Evolutionary conservation across 2,329 filamentous ascomycete species (phyloP).

Genomic region (Calcarisporium arbuscula): DNA sequence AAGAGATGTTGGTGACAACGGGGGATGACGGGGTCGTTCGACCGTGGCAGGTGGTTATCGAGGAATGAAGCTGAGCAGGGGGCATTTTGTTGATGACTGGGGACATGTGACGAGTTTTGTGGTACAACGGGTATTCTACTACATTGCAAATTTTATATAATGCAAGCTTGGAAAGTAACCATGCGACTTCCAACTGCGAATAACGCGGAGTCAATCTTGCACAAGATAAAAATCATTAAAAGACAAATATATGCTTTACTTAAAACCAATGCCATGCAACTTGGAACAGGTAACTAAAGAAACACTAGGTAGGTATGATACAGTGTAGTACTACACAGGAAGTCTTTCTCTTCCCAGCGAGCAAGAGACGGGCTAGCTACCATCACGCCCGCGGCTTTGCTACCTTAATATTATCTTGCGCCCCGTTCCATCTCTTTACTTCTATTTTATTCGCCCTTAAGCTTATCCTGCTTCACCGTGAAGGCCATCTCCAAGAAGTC

Average conservation of each 20-base stretch:
- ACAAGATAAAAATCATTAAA: conserved; percentile 3
- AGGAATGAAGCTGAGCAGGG: too few species aligned
- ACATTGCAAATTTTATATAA: too few species aligned
- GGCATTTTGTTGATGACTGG: too few species aligned
- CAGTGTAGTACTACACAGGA: conserved; percentile 24
- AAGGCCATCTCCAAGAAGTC: conserved; percentile 67
- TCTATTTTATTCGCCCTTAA: conserved; percentile 54
- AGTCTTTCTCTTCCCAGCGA: conserved; percentile 15
- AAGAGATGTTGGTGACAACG: conserved; percentile 85
- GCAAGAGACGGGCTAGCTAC: too few species aligned
- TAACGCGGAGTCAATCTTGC: too few species aligned
- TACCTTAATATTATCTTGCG: background rate
- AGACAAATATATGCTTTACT: conserved; percentile 5
- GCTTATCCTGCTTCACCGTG: conserved; percentile 59
- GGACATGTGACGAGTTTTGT: too few species aligned
- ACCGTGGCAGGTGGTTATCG: conserved; percentile 61
- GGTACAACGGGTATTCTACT: too few species aligned
- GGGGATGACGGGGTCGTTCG: conserved; percentile 87
- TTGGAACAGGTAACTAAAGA: conserved; percentile 16
- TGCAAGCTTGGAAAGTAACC: too few species aligned
- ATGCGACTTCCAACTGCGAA: too few species aligned
- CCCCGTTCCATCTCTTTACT: conserved; percentile 8
- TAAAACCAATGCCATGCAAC: conserved; percentile 2
- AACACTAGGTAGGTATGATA: conserved; percentile 26
- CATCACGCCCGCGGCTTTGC: too few species aligned